Base-by-base conservation (phyloP, 139 green algal species). In the Trebouxia sp. region DNA sequence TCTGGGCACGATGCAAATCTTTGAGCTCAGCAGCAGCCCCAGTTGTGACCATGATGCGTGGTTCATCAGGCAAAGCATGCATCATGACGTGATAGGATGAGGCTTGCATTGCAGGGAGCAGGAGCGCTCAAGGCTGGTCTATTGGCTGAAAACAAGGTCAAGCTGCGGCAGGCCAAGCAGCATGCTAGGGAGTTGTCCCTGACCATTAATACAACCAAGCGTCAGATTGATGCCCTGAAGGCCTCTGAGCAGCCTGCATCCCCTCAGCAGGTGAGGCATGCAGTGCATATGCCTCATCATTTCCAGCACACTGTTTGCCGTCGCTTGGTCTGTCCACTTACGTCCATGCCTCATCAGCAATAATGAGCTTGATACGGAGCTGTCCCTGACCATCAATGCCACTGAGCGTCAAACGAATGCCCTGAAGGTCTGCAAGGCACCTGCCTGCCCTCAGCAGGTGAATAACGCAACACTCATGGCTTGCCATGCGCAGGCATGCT, bases 101-200 rank as follows among this genome's bases (percentile, higher is more conserved):
- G n/a, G n/a, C n/a, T n/a, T 53, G 35, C 0, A 20, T 5, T 43
- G 15, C 74, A 79, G 74, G 74, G 30, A 9, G 8, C n/a, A 38
- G 74, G 74, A 7, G 7, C 42, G 22, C 20, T 79, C 14, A 79
- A 79, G 74, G 47, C 47, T 35, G 47, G 50, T 28, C 42, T 65
- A n/a, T 47, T 79, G 74, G 37, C 74, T 32, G 74, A 79, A 6
- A 79, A 79, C 74, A 79, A 47, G 30, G 50, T 2, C 74, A 79
- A 79, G 74, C 74, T 79, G 74, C 42, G 22, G 47, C 74, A 66
- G n/a, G 45, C 74, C 30, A 79, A 65, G 47, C 42, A 65, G 74
- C 74, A 65, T 42, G 74, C 74, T n/a, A 43, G 50, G 74, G 74
- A 62, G 47, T 47, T 79, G 30, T 53, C 47, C 47, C 48, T 79